A percentile compares a stretch with the other conserved stretches of the same genome.
phyloP scores from a whole-genome alignment of 73 alveolate species.

The Breviolum minutum region DNA sequence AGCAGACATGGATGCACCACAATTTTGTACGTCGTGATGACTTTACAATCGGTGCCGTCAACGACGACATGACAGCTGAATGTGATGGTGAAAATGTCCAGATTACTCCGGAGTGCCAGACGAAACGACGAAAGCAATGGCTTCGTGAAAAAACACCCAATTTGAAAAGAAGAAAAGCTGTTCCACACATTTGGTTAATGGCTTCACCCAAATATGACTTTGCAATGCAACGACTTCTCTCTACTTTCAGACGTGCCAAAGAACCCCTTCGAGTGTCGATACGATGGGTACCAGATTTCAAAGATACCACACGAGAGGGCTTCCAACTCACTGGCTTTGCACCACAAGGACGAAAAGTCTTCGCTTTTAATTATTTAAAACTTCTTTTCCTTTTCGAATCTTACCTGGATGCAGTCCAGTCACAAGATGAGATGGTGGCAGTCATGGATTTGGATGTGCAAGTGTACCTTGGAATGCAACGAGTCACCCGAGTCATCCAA shows the following conservation, averaged over 20 bases:
- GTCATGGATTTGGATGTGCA: conserved; percentile 83
- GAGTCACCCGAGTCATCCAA: background rate
- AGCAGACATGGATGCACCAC: conserved; percentile 65
- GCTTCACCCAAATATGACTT: conserved; percentile 10
- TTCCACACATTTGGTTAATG: conserved; percentile 53
- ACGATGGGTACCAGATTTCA: conserved; percentile 71
- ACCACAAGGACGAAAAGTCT: background rate
- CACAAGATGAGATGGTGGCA: background rate
- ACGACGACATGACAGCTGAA: background rate
- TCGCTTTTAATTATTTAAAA: conserved; percentile 29
- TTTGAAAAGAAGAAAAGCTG: background rate
- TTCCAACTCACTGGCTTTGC: background rate
- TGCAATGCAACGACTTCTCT: background rate
- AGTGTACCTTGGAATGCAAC: background rate
- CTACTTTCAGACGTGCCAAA: background rate
- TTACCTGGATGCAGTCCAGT: background rate
- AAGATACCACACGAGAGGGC: conserved; percentile 23
- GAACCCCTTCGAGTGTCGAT: conserved; percentile 29
- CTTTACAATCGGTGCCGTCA: background rate
- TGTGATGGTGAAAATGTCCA: background rate
- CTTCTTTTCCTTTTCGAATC: conserved; percentile 58
- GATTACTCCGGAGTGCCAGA: background rate
- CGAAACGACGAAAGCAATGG: background rate
- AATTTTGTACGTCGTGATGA: conserved; percentile 10
- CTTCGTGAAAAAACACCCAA: background rate